Conservation (phyloP, 495 filamentous ascomycete species). For the Aspergillus heteromorphus region DNA sequence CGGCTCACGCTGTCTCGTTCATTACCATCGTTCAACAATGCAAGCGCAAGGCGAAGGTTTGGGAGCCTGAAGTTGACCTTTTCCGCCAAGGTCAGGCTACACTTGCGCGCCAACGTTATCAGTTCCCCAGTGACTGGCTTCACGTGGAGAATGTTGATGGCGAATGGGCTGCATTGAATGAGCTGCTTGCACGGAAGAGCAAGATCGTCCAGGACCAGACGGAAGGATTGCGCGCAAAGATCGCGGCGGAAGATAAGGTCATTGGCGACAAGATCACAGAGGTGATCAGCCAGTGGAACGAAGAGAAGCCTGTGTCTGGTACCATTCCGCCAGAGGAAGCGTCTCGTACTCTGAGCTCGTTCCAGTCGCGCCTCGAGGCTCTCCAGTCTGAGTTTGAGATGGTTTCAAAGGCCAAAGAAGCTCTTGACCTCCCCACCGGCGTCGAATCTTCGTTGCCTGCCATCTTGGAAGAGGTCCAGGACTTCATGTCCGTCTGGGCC, state of each 20-base stretch:
- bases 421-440: constrained; percentile 78
- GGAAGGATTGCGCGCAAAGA: constrained; percentile 92
- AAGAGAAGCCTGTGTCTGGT: constrained; percentile 94
- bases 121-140: constrained; percentile 90
- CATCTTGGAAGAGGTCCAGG: constrained; percentile 92
- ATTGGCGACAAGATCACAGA: constrained; percentile 81
- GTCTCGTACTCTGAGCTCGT: constrained; percentile 68
- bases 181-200: constrained; percentile 79
- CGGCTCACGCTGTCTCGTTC: constrained; percentile 92
- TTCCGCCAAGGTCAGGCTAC: constrained; percentile 94
- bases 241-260: constrained; percentile 85
- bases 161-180: constrained; percentile 86
- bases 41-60: constrained; percentile 84
- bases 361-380: constrained; percentile 73
- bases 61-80: constrained; percentile 91
- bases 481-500: constrained; percentile 98
- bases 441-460: constrained; percentile 69
- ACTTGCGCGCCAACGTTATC: constrained; percentile 80
- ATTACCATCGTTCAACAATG: constrained; percentile 96
- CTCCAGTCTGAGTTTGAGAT: constrained; percentile 84
- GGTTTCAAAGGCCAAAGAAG: constrained; percentile 94
- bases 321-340: constrained; percentile 85
- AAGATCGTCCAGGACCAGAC: constrained; percentile 95
- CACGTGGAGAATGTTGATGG: constrained; percentile 89
- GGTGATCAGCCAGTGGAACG: constrained; percentile 79